Conservation (phyloP, 2,329 filamentous ascomycete genomes). For the Trichoderma koningiopsis region DNA sequence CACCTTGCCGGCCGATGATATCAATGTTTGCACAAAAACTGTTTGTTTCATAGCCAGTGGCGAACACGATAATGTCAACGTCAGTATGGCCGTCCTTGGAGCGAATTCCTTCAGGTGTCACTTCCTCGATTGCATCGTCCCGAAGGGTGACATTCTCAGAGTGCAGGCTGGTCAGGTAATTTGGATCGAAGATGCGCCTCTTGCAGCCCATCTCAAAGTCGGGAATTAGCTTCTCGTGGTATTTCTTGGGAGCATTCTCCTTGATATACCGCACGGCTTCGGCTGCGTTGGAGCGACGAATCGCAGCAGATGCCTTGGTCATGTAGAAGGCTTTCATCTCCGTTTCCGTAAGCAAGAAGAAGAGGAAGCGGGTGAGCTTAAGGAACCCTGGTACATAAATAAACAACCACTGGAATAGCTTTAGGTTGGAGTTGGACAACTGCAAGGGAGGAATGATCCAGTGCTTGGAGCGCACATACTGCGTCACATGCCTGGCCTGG, state of each 20-base stretch:
- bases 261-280: slow-evolving; percentile 46
- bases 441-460: slow-evolving; percentile 45
- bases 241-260: slow-evolving; percentile 56
- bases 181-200: slow-evolving; percentile 60
- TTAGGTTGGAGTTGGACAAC: slow-evolving; percentile 27
- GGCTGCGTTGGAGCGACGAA: slow-evolving; percentile 42
- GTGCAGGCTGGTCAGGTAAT: slow-evolving; percentile 57
- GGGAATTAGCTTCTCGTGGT: slow-evolving; percentile 62
- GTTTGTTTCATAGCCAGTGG: slow-evolving; percentile 62
- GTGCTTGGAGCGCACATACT: slow-evolving; percentile 46
- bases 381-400: slow-evolving; percentile 50
- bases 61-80: slow-evolving; percentile 63
- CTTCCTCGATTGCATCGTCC: slow-evolving; percentile 50
- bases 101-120: slow-evolving; percentile 47
- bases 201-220: slow-evolving; percentile 66
- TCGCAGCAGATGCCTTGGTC: slow-evolving; percentile 40
- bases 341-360: slow-evolving; percentile 44
- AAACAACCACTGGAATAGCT: slow-evolving; percentile 40
- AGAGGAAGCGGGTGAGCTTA: slow-evolving; percentile 44
- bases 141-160: slow-evolving; percentile 50
- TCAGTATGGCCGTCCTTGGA: slow-evolving; percentile 45
- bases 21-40: slow-evolving; percentile 56
- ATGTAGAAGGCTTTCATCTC: slow-evolving; percentile 42
- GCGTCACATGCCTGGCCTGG: slow-evolving; percentile 41
- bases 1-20: slow-evolving; percentile 53